Base-by-base conservation (phyloP, 306 rosid genomes). In the Castanospermum australe region DNA sequence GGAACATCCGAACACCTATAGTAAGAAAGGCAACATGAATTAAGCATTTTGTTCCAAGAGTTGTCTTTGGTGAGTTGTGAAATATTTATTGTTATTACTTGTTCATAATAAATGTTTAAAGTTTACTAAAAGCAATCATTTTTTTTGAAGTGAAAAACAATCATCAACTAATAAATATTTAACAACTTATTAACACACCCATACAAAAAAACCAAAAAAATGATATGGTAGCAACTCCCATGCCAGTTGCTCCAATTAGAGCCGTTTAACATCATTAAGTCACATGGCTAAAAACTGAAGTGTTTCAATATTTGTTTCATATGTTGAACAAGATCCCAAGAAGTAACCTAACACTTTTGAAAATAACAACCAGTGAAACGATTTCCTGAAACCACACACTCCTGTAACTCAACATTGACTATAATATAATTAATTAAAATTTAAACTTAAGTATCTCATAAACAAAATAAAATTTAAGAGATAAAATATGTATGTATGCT, bases 1-100 rank as follows among this genome's bases (percentile, higher is more conserved):
- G 86, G 84, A 81, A 78, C n/a, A n/a, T n/a, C n/a, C 71, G 33
- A 38, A 63, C 73, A n/a, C 55, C 74, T 67, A 74, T 68, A 50
- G 66, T 20, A 64, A 36, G 6, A 25, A 48, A n/a, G 41, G 44
- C 76, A 70, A 60, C 64, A 64, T 78, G 76, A 60, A 56, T 20
- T 73, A 48, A 44, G 20, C 39, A 7, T n/a, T 81, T 69, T 44
- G n/a, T n/a, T n/a, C n/a, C n/a, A n/a, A n/a, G n/a, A n/a, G n/a
- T n/a, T n/a, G n/a, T n/a, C n/a, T n/a, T n/a, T n/a, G n/a, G n/a
- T n/a, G n/a, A n/a, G n/a, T n/a, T n/a, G n/a, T n/a, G n/a, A n/a
- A n/a, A n/a, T n/a, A n/a, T n/a, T n/a, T n/a, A n/a, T n/a, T n/a
- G n/a, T n/a, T n/a, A n/a, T n/a, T n/a, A n/a, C n/a, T n/a, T n/a